Percentiles rank a stretch among this genome's conserved stretches.
These are phyloP conservation scores for Plasmodium falciparum DNA, from an alignment of 169 alveolate genomes.

Conservation along the genomic window DNA sequence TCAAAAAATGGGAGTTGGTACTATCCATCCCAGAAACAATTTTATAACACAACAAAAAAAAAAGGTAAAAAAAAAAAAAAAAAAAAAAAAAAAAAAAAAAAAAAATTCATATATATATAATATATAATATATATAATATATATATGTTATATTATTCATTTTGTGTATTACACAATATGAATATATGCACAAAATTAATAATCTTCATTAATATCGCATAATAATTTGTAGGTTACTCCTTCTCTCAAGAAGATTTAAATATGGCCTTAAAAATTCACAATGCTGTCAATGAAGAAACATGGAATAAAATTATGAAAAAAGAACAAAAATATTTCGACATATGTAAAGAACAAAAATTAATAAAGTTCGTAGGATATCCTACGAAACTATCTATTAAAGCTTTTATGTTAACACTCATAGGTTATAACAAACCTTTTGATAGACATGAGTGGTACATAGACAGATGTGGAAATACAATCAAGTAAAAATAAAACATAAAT, in stretches of 20 bases:
- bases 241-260: constrained; percentile 78
- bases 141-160: neutral
- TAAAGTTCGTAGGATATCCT: constrained; percentile 81
- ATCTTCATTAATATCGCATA: no score
- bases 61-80: constrained; percentile 76
- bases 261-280: constrained; percentile 84
- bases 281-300: constrained; percentile 85
- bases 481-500: constrained; percentile 45
- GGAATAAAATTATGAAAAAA: constrained; percentile 84
- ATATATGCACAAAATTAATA: no score
- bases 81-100: neutral
- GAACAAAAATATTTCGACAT: constrained; percentile 78
- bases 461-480: constrained; percentile 84
- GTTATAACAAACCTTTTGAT: constrained; percentile 85
- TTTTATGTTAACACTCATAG: constrained; percentile 73
- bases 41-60: constrained; percentile 80
- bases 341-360: constrained; percentile 81
- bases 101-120: neutral
- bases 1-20: constrained; percentile 80
- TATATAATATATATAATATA: neutral
- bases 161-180: no score
- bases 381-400: constrained; percentile 82
- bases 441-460: constrained; percentile 88
- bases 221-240: constrained; percentile 76
- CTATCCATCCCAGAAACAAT: constrained; percentile 86